Conservation (phyloP, 495 filamentous ascomycete species). For the Sordaria brevicollis region DNA sequence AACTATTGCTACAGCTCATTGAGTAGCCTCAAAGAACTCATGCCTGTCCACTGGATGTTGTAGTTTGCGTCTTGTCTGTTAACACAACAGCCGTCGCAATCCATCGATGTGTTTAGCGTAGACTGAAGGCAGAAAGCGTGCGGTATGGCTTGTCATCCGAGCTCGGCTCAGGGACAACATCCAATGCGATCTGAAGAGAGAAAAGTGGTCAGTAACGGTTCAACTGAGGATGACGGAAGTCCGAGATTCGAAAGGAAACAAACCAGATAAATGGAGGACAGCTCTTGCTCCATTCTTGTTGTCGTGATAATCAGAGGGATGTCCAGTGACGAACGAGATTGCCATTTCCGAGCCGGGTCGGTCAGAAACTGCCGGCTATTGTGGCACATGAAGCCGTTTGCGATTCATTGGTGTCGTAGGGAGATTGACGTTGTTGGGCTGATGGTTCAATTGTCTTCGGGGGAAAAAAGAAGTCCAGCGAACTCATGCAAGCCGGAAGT, state of each 20-base stretch:
- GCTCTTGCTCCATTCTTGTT: neutral
- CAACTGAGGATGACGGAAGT: neutral
- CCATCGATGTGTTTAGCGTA: no score
- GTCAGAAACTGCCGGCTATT: neutral
- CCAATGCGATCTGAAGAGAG: no score
- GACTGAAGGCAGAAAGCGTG: no score
- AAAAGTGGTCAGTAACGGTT: neutral
- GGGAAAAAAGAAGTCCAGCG: neutral
- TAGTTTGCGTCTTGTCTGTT: neutral
- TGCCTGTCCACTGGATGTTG: neutral
- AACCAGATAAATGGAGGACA: neutral
- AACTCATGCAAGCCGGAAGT: neutral
- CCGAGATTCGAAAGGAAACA: neutral
- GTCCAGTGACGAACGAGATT: neutral
- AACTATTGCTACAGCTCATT: no score
- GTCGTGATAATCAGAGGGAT: neutral
- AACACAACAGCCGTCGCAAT: neutral
- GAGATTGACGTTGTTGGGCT: neutral
- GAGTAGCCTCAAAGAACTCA: no score
- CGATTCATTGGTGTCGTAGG: neutral
- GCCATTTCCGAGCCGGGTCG: neutral
- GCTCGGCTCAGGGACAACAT: no score
- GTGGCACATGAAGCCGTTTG: neutral
- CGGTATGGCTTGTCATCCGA: no score
- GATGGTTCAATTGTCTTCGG: neutral